Evolutionary conservation across 805 yeast genomes (phyloP), one percentile per base, ranked within the genome.

Genomic region (Starmerella apicola): DNA sequence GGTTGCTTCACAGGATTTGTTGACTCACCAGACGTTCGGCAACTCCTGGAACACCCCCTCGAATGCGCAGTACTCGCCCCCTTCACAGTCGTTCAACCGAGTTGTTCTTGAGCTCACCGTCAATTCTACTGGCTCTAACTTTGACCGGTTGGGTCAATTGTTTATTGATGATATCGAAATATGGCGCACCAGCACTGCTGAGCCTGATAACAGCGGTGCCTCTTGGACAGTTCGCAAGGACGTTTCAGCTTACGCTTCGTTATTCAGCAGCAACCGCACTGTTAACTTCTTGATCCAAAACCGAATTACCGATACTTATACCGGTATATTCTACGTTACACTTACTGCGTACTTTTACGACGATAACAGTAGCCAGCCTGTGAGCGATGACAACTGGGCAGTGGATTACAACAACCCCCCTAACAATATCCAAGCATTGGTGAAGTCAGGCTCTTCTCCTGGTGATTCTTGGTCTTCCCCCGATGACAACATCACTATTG

Each of bases 121-220:
- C 5, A 50, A 55, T 15, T 51, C 59, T n/a, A 50, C 52, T 13
- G 66, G 66, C 16, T 37, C 47, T 20, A 66, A 63, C 44, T 63
- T 52, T 38, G 67, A 63, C 44, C 55, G 67, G 6, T 49, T 63
- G 35, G 62, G 56, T 12, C 55, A 56, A 36, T 32, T 62, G 13
- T 61, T 55, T 36, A 20, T 62, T 8, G 62, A 57, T 15, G 81
- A 76, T 24, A 64, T 68, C 13, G 81, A 81, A 46, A 62, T 83
- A 29, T 83, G 94, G 94, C 71, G 94, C 58, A 76, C 83, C 1
- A 78, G 88, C 2, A 84, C 94, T 2, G 75, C 81, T 13, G 94
- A 83, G 58, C 94, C 94, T 1, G 73, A 70, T 45, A 57, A 77
- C 53, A 52, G 68, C 61, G 56, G 57, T 16, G 50, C 60, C 2